Base-by-base conservation (phyloP, 1,139 yeast species). In the Suhomyces bribrorum region DNA sequence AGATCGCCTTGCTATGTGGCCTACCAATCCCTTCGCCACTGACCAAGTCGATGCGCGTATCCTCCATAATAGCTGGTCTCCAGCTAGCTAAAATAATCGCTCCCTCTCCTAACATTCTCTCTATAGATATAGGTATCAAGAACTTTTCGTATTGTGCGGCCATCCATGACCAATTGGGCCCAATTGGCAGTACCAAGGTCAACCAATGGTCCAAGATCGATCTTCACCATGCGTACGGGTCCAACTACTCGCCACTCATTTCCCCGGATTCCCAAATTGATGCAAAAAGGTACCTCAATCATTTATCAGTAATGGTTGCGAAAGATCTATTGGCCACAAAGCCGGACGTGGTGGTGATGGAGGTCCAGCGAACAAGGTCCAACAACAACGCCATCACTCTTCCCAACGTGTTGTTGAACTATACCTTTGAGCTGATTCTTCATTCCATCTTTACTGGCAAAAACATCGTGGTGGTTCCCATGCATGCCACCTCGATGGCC, bases 71-170 rank as follows among this genome's bases (percentile, higher is more conserved):
- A 8, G 41, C 56, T 12, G 59, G 64, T 3, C 39, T 59, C 24
- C 40, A 54, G 9, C 48, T 59, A 29, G 31, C 36, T 15, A 33
- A 18, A 7, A 30, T 31, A n/a, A 27, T 38, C 12, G 47, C 44
- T 25, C 50, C 49, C 11, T n/a, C 43, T 11, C 45, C 43, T 23
- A 48, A 49, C 26, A 41, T 66, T 5, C 43, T 62, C 5, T 54
- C 71, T 9, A 56, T 70, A 9, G 76, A 70, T 44, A 57, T 70
- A 11, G 76, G 76, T 5, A 50, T 69, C 38, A 69, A 69, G 50
- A 69, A 70, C 50, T 67, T 70, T 41, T 60, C 73, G 3, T 69
- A 61, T 45, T 69, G 75, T 49, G 56, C 56, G 34, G 45, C 59
- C 11, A 33, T n/a, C n/a, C 41, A 23, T 39, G 42, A 5, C 37